A percentile compares a stretch with the other conserved stretches of the same genome.
Conservation (phyloP, 441 rosid species). For the Bocquillonia castaneifolia region DNA sequence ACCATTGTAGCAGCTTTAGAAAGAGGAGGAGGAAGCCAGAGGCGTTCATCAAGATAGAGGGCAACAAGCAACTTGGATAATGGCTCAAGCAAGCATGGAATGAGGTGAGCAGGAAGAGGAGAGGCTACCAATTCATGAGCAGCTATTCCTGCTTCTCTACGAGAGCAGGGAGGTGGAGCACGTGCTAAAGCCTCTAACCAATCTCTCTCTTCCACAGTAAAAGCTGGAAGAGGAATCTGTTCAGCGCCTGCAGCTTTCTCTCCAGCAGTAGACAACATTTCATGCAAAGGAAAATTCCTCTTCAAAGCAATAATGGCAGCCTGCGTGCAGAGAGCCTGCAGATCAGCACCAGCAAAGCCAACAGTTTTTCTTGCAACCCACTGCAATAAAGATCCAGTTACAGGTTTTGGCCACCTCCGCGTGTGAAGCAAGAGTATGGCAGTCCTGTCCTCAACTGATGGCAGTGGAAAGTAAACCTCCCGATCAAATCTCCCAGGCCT, state of each 20-base stretch:
- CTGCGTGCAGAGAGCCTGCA: slow-evolving; percentile 96
- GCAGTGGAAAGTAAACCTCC: slow-evolving; percentile 92
- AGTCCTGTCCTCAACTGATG: slow-evolving; percentile 80
- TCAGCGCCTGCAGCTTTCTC: slow-evolving; percentile 43
- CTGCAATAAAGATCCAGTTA: slow-evolving; percentile 69
- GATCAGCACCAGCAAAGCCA: slow-evolving; percentile 99
- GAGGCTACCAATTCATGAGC: slow-evolving; percentile 71
- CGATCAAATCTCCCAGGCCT: slow-evolving; percentile 99
- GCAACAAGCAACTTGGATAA: slow-evolving; percentile 66
- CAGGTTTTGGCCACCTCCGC: slow-evolving; percentile 88
- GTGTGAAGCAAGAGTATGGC: slow-evolving; percentile 95
- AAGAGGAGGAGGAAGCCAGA: slow-evolving; percentile 72
- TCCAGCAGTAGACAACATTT: slow-evolving; percentile 68
- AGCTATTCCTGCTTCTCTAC: slow-evolving; percentile 93
- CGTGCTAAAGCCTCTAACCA: slow-evolving; percentile 95
- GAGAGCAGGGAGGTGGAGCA: slow-evolving; percentile 91
- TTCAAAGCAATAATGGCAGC: slow-evolving; percentile 87
- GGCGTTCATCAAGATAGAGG: slow-evolving; percentile 71
- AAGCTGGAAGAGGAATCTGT: slow-evolving; percentile 66
- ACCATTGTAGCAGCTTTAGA: slow-evolving; percentile 56
- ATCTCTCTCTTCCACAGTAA: slow-evolving; percentile 87
- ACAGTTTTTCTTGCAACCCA: slow-evolving; percentile 84
- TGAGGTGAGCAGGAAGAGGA: slow-evolving; percentile 76
- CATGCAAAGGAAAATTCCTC: slow-evolving; percentile 91
- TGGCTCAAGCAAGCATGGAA: slow-evolving; percentile 72